These are phyloP conservation scores for Candida hungchunana DNA, from an alignment of 805 yeast species.

Conservation along the genomic window DNA sequence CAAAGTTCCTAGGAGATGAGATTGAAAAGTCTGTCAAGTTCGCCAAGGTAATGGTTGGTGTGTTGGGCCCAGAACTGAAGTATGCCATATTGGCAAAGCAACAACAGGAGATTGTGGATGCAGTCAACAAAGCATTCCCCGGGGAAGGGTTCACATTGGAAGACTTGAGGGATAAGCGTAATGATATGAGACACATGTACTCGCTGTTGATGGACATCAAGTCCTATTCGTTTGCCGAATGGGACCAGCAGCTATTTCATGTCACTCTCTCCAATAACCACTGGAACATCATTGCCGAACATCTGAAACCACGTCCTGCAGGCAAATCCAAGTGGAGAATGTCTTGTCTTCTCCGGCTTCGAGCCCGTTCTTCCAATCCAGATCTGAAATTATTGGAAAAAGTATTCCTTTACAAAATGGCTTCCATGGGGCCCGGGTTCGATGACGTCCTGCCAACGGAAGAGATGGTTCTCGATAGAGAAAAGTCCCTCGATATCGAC, in stretches of 20 bases:
- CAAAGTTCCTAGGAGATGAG: no score
- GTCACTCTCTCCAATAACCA: constrained; percentile 5
- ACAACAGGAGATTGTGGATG: constrained; percentile 6
- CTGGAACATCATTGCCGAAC: constrained; percentile 10
- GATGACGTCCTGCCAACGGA: no score
- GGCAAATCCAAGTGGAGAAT: background rate
- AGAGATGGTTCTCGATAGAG: no score
- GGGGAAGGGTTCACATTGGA: constrained; percentile 1
- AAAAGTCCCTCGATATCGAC: no score
- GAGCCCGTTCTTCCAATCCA: no score
- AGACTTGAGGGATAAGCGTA: constrained; percentile 10
- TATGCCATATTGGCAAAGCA: background rate
- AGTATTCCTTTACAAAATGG: background rate
- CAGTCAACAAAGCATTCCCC: constrained; percentile 7
- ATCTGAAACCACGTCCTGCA: background rate
- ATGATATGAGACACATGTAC: constrained; percentile 9
- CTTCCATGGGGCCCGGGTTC: no score
- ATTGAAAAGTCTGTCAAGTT: no score
- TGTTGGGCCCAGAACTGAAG: no score
- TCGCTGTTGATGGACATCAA: constrained; percentile 9
- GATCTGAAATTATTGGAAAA: background rate
- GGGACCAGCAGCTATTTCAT: constrained; percentile 11
- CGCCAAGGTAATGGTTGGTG: no score
- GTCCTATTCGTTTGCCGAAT: constrained; percentile 7
- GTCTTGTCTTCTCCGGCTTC: no score